Conservation (phyloP, 768 basidiomycete genomes). For the Lentinula boryana region DNA sequence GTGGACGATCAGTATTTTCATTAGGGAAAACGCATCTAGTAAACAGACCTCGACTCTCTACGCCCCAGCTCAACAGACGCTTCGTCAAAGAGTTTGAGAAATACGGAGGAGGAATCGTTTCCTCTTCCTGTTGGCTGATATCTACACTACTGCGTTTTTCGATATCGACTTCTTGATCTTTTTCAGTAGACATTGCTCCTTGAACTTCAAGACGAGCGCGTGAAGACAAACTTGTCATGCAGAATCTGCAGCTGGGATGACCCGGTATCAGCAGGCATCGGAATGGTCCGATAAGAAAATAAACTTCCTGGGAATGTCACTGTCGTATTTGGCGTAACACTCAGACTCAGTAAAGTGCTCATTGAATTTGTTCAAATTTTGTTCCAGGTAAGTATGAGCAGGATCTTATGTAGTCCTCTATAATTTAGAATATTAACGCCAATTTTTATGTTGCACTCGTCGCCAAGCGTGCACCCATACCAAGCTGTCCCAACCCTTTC, state of each 20-base stretch:
- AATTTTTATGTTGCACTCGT: too few relatives aligned
- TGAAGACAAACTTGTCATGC: too few relatives aligned
- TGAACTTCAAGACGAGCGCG: background rate
- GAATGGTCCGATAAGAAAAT: too few relatives aligned
- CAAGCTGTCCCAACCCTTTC: too few relatives aligned
- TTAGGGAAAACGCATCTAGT: background rate
- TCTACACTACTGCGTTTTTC: background rate
- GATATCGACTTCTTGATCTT: background rate
- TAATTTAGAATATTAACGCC: too few relatives aligned
- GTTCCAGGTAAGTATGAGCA: too few relatives aligned
- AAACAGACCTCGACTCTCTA: constrained; percentile 1
- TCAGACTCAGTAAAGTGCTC: too few relatives aligned
- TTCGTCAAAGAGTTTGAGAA: background rate
- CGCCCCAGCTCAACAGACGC: constrained; percentile 1
- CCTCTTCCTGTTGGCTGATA: background rate
- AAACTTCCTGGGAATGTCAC: too few relatives aligned
- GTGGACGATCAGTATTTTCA: background rate
- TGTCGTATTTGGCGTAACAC: too few relatives aligned
- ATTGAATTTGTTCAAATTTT: too few relatives aligned
- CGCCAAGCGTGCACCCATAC: too few relatives aligned
- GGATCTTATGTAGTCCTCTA: too few relatives aligned
- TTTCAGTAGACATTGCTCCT: background rate
- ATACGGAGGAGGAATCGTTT: background rate
- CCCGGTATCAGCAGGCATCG: background rate
- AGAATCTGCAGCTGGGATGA: background rate